Evolutionary conservation across 225 moss, liverwort and hornwort genomes (phyloP), one percentile per base, ranked within the genome.

Genomic region (Bryum argenteum): DNA sequence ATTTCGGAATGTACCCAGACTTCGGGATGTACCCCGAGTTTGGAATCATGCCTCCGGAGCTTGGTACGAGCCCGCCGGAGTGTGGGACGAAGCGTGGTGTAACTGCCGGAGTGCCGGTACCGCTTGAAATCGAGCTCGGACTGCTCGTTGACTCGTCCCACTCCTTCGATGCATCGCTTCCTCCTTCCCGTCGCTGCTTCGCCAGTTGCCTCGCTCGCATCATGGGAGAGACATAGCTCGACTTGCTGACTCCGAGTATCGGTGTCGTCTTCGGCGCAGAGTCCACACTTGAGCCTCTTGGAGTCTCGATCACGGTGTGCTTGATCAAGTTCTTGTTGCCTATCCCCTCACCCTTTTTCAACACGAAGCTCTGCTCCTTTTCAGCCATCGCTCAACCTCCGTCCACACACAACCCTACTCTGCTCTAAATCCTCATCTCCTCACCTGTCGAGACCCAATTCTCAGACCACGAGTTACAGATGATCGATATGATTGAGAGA

Each of bases 351-450:
- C 82, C 82, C 37, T 68, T 67, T 58, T 82, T 79, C 44, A 75
- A 38, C 11, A 75, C 79, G 45, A 82, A 82, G 68, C 79, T 82
- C 63, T 77, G 71, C 65, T 77, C 77, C 28, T 65, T 77, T 20
- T 8, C 18, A 40, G 69, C 71, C 61, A 77, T 77, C 10, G 1
- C 23, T 9, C 44, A 54, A 11, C 8, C 28, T 19, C 21, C n/a
- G n/a, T n/a, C n/a, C n/a, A n/a, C n/a, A n/a, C n/a, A n/a, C n/a
- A 0, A 33, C 43, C 54, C 2, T 17, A 18, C n/a, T 2, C 33
- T 33, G 4, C 33, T 33, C 58, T 6, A 59, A 28, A 28, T 18
- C 10, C 57, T 17, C 24, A 15, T 44, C 13, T 16, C 33, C 33
- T 33, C 33, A 33, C 33, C 33, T 33, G 33, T 15, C 23, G 4